Evolutionary conservation across 495 filamentous ascomycete species (phyloP), one percentile per base, ranked within the genome.

Genomic region (Schizothecium vesticola): DNA sequence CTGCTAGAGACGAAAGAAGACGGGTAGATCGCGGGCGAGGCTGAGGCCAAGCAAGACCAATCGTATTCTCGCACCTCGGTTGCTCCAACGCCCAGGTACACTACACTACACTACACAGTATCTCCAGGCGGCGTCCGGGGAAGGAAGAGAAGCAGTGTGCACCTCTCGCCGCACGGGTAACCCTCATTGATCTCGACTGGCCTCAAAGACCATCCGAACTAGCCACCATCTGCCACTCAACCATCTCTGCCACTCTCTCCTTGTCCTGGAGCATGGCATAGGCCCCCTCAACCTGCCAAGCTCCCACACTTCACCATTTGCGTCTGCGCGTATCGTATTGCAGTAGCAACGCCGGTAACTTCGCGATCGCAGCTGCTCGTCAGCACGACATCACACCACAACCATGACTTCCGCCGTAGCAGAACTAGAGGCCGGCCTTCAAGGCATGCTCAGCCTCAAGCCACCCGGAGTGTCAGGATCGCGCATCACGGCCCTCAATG

Each of bases 391-490:
- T 16, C 33, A 31, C 63, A 62, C 55, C 60, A 68, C 70, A 79
- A 75, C 63, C 83, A 93, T 94, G 90, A 88, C 90, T 66, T 88
- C 91, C 67, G 89, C 86, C 75, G 89, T 97, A 89, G 89, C 88
- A 83, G 94, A 98, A 76, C 83, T 99, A 83, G 95, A 96, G 80
- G 86, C 86, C 67, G 89, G 89, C 81, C 86, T 99, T 75, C 92
- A 96, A 81, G 93, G 90, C 68, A 93, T 99, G 92, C 89, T 92
- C 74, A 83, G 84, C 64, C 84, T 97, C 74, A 98, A 97, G 80
- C 88, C 96, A 21, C 96, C 96, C 29, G 95, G 95, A 72, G 93
- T 97, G 65, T 94, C 93, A 25, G 93, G 92, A 66, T 90, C 91
- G 56, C 94, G 94, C 80, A 97, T 99, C 79, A 83, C 82, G 58